Base-by-base conservation (phyloP, 2,329 filamentous ascomycete genomes). In the Chaetomiaceae sp. region DNA sequence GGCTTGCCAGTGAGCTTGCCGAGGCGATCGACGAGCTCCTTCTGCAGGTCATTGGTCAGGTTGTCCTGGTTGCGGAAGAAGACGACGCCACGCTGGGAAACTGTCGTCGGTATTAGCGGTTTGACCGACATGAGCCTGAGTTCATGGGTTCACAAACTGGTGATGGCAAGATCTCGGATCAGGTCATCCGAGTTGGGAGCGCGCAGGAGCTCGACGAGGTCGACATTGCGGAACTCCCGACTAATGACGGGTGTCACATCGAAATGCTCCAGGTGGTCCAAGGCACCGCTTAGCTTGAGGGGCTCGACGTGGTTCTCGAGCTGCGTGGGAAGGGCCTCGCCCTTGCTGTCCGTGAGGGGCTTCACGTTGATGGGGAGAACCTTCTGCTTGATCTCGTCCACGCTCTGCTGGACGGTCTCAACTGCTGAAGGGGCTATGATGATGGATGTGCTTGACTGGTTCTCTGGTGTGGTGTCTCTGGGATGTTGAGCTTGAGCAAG, bases 81-180 rank as follows among this genome's bases (percentile, higher is more conserved):
- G 27, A 87, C 82, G 3, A 87, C 84, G 10, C 83, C 83, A 0
- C 84, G 78, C 53, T 81, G 77, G 1, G 83, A 86, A 57, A 87
- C 83, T 85, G 19, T 12, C 16, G 5, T 2, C 16, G 8, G 1
- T 35, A 31, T 55, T 5, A 13, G 30, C 5, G 10, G 12, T 5
- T 10, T 12, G 30, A 8, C 5, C 10, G 14, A 33, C n/a, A 33
- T 13, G 7, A 12, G 12, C 5, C 30, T 13, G 9, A 13, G n/a
- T n/a, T n/a, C n/a, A n/a, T n/a, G n/a, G 16, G 35, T 6, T 16
- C 55, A 40, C 38, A 5, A 17, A n/a, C 44, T 39, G 4, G 77
- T 82, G 47, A 84, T 78, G 14, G 78, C 82, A 1, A 86, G 69
- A 56, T 85, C 82, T 1, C 76, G 73, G 17, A 85, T 65, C 3